Evolutionary conservation across 2,329 filamentous ascomycete species (phyloP).

Genomic region (Chrysoporthe austroafricana): DNA sequence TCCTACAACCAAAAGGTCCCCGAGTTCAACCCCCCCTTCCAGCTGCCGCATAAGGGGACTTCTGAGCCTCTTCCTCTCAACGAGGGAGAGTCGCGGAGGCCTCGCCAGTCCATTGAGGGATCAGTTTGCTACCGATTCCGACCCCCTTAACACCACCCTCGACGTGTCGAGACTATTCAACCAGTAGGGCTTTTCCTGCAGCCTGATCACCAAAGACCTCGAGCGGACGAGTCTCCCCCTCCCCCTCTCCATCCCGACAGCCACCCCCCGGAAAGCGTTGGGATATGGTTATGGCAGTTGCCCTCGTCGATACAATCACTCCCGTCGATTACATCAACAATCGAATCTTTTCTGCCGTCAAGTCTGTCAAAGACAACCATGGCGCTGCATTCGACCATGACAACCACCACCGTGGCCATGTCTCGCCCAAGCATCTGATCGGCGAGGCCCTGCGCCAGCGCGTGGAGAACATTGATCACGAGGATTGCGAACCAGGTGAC

Average conservation of each 20-base stretch:
- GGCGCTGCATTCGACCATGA: slow-evolving; percentile 38
- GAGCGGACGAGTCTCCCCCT: slow-evolving; percentile 26
- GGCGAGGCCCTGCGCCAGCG: slow-evolving; percentile 84
- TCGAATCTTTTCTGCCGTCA: slow-evolving; percentile 47
- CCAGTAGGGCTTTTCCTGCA: slow-evolving; percentile 15
- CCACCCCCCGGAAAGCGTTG: slow-evolving; percentile 38
- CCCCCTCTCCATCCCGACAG: slow-evolving; percentile 31
- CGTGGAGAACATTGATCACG: slow-evolving; percentile 81
- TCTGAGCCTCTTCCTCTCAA: slow-evolving; percentile 98
- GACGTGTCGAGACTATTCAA: slow-evolving; percentile 29
- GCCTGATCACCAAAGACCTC: not conserved
- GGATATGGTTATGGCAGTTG: slow-evolving; percentile 71
- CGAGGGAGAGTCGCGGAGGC: slow-evolving; percentile 99
- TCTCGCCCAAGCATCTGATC: slow-evolving; percentile 77
- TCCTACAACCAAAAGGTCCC: slow-evolving; percentile 50
- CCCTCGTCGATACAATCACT: slow-evolving; percentile 58
- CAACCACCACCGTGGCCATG: slow-evolving; percentile 47
- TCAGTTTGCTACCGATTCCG: slow-evolving; percentile 92
- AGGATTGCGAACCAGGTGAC: slow-evolving; percentile 86
- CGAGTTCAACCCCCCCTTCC: slow-evolving; percentile 65
- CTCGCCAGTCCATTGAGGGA: slow-evolving; percentile 89
- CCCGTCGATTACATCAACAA: slow-evolving; percentile 55
- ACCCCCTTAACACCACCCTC: slow-evolving; percentile 79
- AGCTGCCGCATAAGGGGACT: slow-evolving; percentile 99
- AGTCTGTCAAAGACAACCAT: slow-evolving; percentile 36